phyloP scores from a whole-genome alignment of 176 grass and related monocot species.

The Guadua angustifolia region DNA sequence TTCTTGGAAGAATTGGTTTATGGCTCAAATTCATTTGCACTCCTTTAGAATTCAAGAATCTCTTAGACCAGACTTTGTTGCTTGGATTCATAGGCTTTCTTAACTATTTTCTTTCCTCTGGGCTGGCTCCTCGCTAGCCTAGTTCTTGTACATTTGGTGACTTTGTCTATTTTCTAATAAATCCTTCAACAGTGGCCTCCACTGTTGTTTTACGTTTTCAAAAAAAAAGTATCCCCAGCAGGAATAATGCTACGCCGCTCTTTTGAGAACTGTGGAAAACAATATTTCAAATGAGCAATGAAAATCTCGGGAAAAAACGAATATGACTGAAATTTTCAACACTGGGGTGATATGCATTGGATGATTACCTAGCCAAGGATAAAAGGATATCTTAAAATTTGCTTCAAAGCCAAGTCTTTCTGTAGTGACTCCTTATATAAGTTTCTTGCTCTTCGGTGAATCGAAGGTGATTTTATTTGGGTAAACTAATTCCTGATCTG shows the following conservation, averaged over 20 bases:
- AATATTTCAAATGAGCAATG: constrained; percentile 39
- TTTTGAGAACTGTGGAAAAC: constrained; percentile 77
- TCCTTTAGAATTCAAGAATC: too few species aligned
- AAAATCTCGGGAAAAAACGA: constrained; percentile 10
- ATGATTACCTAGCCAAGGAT: constrained; percentile 84
- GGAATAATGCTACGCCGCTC: constrained; percentile 93
- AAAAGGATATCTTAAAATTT: constrained; percentile 91
- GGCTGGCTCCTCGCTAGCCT: too few species aligned
- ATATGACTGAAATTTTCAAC: constrained; percentile 31
- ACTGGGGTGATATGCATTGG: constrained; percentile 16
- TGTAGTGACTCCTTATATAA: constrained; percentile 88
- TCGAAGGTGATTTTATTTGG: constrained; percentile 75
- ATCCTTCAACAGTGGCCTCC: too few species aligned
- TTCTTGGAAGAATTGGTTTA: too few species aligned
- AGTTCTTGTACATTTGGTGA: too few species aligned
- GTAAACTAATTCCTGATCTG: constrained; percentile 85
- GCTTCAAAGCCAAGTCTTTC: constrained; percentile 83
- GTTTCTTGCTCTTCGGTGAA: constrained; percentile 84
- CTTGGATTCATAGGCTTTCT: too few species aligned
- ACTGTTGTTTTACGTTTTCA: too few species aligned
- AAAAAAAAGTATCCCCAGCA: constrained; percentile 87
- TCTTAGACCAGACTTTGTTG: too few species aligned
- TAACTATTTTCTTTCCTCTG: too few species aligned
- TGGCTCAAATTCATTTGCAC: too few species aligned
- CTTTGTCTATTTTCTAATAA: too few species aligned